phyloP scores from a whole-genome alignment of 495 filamentous ascomycete genomes.

The Cairneyella variabilis region DNA sequence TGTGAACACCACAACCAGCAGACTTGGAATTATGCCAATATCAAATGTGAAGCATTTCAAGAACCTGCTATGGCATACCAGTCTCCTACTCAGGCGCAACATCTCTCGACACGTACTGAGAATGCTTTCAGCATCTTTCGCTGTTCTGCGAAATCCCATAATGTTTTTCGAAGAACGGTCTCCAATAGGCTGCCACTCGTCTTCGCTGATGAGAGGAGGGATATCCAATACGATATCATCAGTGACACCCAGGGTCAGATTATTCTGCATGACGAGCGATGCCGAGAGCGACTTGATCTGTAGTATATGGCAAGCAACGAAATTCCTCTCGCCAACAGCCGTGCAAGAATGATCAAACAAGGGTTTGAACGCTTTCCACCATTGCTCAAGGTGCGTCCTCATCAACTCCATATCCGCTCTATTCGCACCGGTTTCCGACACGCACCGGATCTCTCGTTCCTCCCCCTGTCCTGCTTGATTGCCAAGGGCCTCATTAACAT shows the following conservation, averaged over 20 bases:
- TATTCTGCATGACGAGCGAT: not conserved
- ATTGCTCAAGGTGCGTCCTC: not conserved
- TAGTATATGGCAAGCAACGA: not conserved
- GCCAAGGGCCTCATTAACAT: not conserved
- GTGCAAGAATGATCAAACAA: not conserved
- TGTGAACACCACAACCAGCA: not conserved
- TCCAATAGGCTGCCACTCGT: not conserved
- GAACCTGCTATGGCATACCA: constrained; percentile 4
- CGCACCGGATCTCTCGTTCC: too few species aligned
- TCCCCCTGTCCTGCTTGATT: not conserved
- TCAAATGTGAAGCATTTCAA: constrained; percentile 4
- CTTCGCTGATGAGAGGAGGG: not conserved
- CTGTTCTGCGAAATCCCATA: too few species aligned
- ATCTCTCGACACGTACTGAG: not conserved
- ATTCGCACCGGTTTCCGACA: too few species aligned
- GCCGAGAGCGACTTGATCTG: not conserved
- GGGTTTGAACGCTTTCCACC: not conserved
- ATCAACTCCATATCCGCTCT: not conserved
- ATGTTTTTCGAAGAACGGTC: too few species aligned
- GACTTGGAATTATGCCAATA: not conserved
- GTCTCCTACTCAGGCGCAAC: not conserved
- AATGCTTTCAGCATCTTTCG: not conserved
- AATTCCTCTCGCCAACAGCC: not conserved
- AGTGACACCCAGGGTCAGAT: not conserved
- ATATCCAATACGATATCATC: too few species aligned